Evolutionary conservation across 495 filamentous ascomycete genomes (phyloP), one percentile per base, ranked within the genome.

Genomic region (Penicillium diatomitis): DNA sequence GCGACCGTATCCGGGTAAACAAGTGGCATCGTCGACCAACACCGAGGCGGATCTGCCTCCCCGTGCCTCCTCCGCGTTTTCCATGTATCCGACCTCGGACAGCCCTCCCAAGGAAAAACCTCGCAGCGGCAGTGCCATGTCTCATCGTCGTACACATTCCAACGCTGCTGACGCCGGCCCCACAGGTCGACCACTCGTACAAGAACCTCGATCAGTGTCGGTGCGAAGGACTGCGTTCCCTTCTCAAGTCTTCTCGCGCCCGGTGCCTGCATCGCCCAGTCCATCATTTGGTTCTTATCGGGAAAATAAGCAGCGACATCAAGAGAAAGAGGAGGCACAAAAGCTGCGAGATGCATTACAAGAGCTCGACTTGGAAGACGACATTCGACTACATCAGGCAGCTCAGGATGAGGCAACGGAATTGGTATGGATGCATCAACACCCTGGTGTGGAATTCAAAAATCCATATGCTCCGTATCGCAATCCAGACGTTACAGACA

Each of bases 391-490:
- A 28, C 83, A 90, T 55, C 64, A 79, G 6, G 87, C 85, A 27
- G 90, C 90, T 6, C 82, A 90, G 50, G 78, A 90, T 49, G 90
- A 96, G 62, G 90, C 90, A 1, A 84, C 88, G 3, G 86, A 95
- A 57, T 73, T 95, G 4, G 88, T 96, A 20, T 92, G 82, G 79
- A 82, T 82, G 60, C 89, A 95, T 58, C 79, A 85, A 55, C 79
- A 92, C 55, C 77, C 81, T 0, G 78, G 75, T 1, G 64, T 78
- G 29, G 74, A 78, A 0, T 68, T 67, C 20, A 71, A 68, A 41
- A 75, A 76, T 50, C 71, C 78, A 4, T 75, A 81, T 41, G 79
- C 81, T 8, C 78, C 83, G 27, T 87, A 84, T 56, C 64, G 57
- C 30, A 77, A 69, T 53, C 74, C 69, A 8, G 73, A 71, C 55